phyloP scores from a whole-genome alignment of 169 alveolate species.

The Plasmodium blacklocki region DNA sequence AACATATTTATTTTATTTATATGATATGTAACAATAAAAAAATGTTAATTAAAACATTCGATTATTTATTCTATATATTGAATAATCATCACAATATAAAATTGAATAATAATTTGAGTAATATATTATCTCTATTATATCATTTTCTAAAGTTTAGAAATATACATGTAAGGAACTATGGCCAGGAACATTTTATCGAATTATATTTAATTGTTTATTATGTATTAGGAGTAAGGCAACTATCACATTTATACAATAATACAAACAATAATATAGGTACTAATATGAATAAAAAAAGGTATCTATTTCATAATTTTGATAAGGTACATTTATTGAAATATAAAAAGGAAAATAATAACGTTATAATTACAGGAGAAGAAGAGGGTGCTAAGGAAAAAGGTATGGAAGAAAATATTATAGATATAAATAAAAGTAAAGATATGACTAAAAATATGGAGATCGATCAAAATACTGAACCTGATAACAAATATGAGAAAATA shows the following conservation, averaged over 20 bases:
- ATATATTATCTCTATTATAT: constrained; percentile 57
- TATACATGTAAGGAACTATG: constrained; percentile 29
- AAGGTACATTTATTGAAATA: not conserved
- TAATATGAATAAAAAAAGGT: not conserved
- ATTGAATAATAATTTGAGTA: constrained; percentile 47
- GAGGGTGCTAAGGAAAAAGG: not conserved
- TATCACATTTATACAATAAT: constrained; percentile 15
- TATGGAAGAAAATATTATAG: too few species aligned
- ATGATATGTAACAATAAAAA: constrained; percentile 72
- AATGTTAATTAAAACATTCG: constrained; percentile 45
- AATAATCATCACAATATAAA: constrained; percentile 25
- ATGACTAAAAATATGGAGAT: too few species aligned
- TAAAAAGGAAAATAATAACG: constrained; percentile 3
- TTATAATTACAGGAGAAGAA: not conserved
- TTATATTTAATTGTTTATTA: constrained; percentile 48
- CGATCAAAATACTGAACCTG: not conserved
- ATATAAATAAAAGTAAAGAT: too few species aligned
- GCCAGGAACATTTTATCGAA: constrained; percentile 31
- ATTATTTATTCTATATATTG: constrained; percentile 52
- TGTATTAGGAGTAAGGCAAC: constrained; percentile 62
- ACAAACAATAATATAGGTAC: not conserved
- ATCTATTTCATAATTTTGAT: not conserved
- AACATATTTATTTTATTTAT: constrained; percentile 55
- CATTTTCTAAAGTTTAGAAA: constrained; percentile 62
- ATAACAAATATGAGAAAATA: not conserved